Evolutionary conservation across 257 asterid genomes (phyloP), one percentile per base, ranked within the genome.

Genomic region (Ligustrum vulgare): DNA sequence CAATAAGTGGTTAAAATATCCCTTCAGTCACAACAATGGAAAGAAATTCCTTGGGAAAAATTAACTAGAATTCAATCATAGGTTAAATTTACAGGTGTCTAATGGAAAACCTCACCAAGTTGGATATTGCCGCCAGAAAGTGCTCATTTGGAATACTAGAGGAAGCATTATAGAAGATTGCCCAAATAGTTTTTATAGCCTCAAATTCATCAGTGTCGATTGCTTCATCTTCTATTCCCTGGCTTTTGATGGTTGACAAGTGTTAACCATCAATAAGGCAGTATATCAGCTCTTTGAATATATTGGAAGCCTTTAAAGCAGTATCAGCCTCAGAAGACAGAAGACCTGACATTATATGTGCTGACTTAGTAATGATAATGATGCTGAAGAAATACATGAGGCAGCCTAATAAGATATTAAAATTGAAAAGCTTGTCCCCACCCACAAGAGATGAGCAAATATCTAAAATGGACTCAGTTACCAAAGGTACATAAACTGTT

Each of bases 241-340:
- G 85, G 79, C 67, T 83, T 70, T 82, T 78, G 28, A 78, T 77
- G 32, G 65, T 73, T 78, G 82, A 68, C 63, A 92, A 73, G 72
- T 70, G 58, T 74, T 79, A 76, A 51, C 72, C 85, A 72, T 90
- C 96, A 82, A 93, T 71, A 84, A 86, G 92, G 64, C 32, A 80
- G 76, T 86, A 85, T 79, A 95, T 83, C 74, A 95, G 83, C 69
- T 85, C 96, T 80, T 84, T 80, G 78, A 93, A 82, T 75, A 91
- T 79, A 74, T 66, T 81, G 78, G 96, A 90, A 23, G 89, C 83
- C 81, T 83, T 89, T 78, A 77, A 79, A 72, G 96, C 96, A 39
- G 80, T 77, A 77, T 85, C 84, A 43, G 75, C 87, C 80, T 82
- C 80, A 12, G 83, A 89, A 72, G 83, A 79, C 67, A 95, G 90